Evolutionary conservation across 2,329 filamentous ascomycete species (phyloP).

Genomic region (Cercospora janseana): DNA sequence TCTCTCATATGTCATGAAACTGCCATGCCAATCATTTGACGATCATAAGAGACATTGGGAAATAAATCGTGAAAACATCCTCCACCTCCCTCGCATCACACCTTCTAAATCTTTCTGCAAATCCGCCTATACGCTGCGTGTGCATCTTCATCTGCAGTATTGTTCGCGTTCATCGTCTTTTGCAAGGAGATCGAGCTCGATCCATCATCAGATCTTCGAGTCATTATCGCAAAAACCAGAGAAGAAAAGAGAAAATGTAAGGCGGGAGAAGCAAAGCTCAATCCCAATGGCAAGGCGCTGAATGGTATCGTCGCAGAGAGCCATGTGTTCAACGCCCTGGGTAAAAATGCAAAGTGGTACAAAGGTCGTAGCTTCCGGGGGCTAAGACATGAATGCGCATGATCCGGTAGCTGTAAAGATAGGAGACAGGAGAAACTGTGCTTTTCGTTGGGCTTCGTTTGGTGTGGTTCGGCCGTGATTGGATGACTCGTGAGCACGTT

Average conservation of each 20-base stretch:
- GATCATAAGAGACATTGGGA: neutral
- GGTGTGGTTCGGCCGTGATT: conserved; percentile 14
- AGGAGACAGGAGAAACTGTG: conserved; percentile 20
- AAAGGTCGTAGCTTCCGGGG: conserved; percentile 15
- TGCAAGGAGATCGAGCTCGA: conserved; percentile 1
- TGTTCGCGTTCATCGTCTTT: neutral
- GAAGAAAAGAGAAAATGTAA: neutral
- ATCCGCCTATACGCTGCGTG: no score
- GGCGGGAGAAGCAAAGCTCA: conserved; percentile 9
- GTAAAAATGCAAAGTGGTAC: conserved; percentile 22
- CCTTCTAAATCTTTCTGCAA: no score
- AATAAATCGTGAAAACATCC: no score
- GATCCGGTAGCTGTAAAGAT: conserved; percentile 15
- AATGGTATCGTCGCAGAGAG: conserved; percentile 23
- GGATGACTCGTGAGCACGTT: conserved; percentile 12
- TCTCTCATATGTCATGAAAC: neutral
- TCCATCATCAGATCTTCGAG: neutral
- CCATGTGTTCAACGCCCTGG: conserved; percentile 18
- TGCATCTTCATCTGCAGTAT: no score
- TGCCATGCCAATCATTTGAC: conserved; percentile 5
- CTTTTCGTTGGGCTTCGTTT: conserved; percentile 23
- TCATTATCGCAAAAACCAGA: neutral
- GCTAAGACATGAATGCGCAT: neutral
- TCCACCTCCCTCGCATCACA: no score
- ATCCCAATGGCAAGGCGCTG: conserved; percentile 11